These are phyloP conservation scores for Colletotrichum horii DNA, from an alignment of 2,329 filamentous ascomycete genomes.

Conservation along the genomic window DNA sequence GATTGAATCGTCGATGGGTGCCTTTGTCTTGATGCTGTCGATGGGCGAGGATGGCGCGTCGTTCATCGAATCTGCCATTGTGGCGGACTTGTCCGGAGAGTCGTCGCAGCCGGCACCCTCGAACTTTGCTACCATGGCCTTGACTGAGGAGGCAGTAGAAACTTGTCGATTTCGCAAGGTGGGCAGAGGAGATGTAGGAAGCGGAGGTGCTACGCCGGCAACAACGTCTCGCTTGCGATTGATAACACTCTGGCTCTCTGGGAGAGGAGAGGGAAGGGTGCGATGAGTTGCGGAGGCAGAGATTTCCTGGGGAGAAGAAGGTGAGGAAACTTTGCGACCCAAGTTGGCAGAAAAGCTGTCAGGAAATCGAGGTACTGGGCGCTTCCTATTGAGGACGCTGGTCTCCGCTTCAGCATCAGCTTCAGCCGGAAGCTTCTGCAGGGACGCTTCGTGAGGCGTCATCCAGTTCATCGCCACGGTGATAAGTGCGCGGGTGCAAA, in stretches of 20 bases:
- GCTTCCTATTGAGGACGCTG: conserved; percentile 18
- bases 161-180: background rate
- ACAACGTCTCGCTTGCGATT: conserved; percentile 8
- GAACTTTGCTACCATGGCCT: conserved; percentile 17
- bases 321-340: conserved; percentile 1
- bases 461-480: background rate
- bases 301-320: background rate
- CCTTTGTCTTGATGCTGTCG: background rate
- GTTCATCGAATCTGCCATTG: background rate
- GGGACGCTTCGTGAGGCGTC: background rate
- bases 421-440: conserved; percentile 4
- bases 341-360: conserved; percentile 20
- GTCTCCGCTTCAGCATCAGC: conserved; percentile 10
- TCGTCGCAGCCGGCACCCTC: background rate
- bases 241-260: background rate
- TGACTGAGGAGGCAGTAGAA: conserved; percentile 8
- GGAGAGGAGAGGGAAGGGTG: background rate
- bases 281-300: background rate
- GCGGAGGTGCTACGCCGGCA: background rate
- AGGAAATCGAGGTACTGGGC: conserved; percentile 7
- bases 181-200: background rate
- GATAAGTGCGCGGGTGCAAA: background rate
- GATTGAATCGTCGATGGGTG: background rate
- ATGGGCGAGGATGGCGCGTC: background rate
- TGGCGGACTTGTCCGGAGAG: background rate